A percentile compares a stretch with the other conserved stretches of the same genome.
Evolutionary conservation across 2,329 filamentous ascomycete genomes (phyloP).

Genomic region (Eurotiales sp.): DNA sequence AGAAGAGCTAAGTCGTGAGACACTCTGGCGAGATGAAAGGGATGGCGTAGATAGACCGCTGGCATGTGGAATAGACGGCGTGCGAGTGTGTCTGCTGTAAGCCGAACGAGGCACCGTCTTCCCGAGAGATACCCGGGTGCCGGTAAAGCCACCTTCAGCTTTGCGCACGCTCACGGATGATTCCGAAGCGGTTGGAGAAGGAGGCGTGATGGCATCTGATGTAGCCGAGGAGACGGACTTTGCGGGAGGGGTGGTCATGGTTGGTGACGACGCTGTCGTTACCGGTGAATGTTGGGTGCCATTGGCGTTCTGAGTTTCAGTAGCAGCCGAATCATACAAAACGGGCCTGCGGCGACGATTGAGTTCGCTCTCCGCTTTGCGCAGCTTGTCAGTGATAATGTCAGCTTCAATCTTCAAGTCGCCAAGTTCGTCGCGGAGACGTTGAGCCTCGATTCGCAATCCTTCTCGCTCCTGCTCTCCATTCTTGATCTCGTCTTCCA

Average conservation of each 20-base stretch:
- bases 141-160: constrained; percentile 47
- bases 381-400: constrained; percentile 89
- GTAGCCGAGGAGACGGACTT: constrained; percentile 61
- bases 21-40: constrained; percentile 34
- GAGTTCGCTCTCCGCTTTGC: constrained; percentile 58
- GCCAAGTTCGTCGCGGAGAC: constrained; percentile 82
- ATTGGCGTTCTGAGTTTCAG: constrained; percentile 58
- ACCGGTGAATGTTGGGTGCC: constrained; percentile 73
- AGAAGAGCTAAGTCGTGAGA: constrained; percentile 21
- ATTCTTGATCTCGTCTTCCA: constrained; percentile 89
- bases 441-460: constrained; percentile 84
- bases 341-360: constrained; percentile 51
- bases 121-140: constrained; percentile 45
- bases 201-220: constrained; percentile 73
- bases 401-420: constrained; percentile 94
- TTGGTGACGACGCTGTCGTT: constrained; percentile 83
- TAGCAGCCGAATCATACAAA: constrained; percentile 45
- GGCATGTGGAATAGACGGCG: constrained; percentile 55
- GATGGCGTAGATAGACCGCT: constrained; percentile 46
- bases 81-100: constrained; percentile 49
- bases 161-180: constrained; percentile 62
- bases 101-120: constrained; percentile 53
- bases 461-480: constrained; percentile 89
- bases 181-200: constrained; percentile 91
- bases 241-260: constrained; percentile 78